A percentile compares a stretch with the other conserved stretches of the same genome.
These are phyloP conservation scores for Garcia nutans DNA, from an alignment of 345 rosid species.

Conservation along the genomic window DNA sequence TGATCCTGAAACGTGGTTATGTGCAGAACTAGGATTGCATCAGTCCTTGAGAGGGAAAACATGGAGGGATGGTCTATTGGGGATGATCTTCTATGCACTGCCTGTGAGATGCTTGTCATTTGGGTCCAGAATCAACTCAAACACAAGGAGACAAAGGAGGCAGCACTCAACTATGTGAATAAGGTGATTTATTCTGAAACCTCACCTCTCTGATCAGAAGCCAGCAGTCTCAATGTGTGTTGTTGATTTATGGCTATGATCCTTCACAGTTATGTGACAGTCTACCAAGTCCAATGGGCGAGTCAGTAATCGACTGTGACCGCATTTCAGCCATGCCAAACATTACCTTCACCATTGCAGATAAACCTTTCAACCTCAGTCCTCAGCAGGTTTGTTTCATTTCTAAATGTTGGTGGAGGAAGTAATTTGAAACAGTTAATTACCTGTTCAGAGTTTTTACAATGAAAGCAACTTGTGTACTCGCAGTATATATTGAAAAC, in stretches of 20 bases:
- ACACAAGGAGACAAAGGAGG: constrained; percentile 52
- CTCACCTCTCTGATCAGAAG: background rate
- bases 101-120: constrained; percentile 65
- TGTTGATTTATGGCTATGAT: background rate
- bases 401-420: background rate
- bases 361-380: constrained; percentile 53
- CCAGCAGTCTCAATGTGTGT: background rate
- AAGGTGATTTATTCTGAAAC: constrained; percentile 35
- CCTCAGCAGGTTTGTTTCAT: constrained; percentile 57
- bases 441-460: too few relatives aligned
- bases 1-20: background rate
- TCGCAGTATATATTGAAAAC: constrained; percentile 68
- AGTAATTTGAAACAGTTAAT: too few relatives aligned
- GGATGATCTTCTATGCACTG: constrained; percentile 40
- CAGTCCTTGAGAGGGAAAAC: constrained; percentile 44
- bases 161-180: constrained; percentile 47
- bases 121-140: constrained; percentile 71
- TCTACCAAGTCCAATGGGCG: constrained; percentile 67
- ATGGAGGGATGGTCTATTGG: constrained; percentile 21
- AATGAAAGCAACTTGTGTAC: background rate
- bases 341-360: constrained; percentile 62
- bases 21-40: constrained; percentile 40
- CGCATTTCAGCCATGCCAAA: constrained; percentile 51
- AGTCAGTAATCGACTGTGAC: constrained; percentile 51
- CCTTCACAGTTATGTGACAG: constrained; percentile 58